These are phyloP conservation scores for Peronospora destructor DNA, from an alignment of 352 stramenopile species.

Conservation along the genomic window DNA sequence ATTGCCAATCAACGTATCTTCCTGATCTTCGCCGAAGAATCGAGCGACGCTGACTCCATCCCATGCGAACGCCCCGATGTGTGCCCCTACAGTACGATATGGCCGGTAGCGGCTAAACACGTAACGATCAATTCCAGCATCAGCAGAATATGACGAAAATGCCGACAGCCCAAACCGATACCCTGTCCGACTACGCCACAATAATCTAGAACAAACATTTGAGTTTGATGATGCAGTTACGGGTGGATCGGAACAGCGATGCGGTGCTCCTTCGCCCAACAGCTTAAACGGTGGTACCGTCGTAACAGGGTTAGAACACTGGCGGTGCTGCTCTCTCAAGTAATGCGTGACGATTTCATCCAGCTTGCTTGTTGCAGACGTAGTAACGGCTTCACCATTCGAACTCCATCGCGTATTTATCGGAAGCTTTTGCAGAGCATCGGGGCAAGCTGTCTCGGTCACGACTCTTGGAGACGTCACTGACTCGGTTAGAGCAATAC, in stretches of 20 bases:
- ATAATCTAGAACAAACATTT: slow-evolving; percentile 59
- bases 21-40: slow-evolving; percentile 60
- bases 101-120: slow-evolving; percentile 73
- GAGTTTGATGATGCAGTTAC: slow-evolving; percentile 36
- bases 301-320: slow-evolving; percentile 81
- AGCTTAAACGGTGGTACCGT: slow-evolving; percentile 84
- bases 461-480: slow-evolving; percentile 17
- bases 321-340: slow-evolving; percentile 81
- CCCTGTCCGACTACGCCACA: slow-evolving; percentile 40
- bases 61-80: slow-evolving; percentile 45
- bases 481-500: slow-evolving; percentile 10
- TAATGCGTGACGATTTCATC: slow-evolving; percentile 86
- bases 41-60: slow-evolving; percentile 49
- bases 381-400: slow-evolving; percentile 5
- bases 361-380: slow-evolving; percentile 38
- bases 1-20: slow-evolving; percentile 66
- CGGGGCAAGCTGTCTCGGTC: slow-evolving; percentile 6
- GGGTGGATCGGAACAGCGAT: slow-evolving; percentile 72
- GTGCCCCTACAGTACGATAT: slow-evolving; percentile 50
- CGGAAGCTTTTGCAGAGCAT: slow-evolving; percentile 33
- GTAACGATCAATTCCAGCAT: slow-evolving; percentile 70
- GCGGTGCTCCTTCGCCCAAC: slow-evolving; percentile 39
- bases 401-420: slow-evolving; percentile 31
- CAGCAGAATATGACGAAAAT: slow-evolving; percentile 47
- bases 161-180: slow-evolving; percentile 39